Base-by-base conservation (phyloP, 2,329 filamentous ascomycete genomes). In the Cryphonectria carpinicola region DNA sequence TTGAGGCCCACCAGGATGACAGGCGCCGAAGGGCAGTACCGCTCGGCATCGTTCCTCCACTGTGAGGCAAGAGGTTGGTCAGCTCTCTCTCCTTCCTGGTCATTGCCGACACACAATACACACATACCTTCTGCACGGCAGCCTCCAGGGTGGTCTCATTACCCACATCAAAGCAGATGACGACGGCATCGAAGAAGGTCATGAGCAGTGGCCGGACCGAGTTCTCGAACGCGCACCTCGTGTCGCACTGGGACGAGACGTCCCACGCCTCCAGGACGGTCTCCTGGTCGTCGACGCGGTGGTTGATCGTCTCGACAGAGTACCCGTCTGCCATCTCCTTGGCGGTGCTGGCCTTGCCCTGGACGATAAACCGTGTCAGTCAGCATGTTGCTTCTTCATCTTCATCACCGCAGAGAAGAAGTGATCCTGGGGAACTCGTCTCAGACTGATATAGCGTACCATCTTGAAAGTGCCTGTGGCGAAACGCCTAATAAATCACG, bases 1-100 rank as follows among this genome's bases (percentile, higher is more conserved):
- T 93, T 93, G 74, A 93, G 81, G 22, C 91, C 91, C 71, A 93
- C 89, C 41, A 93, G 83, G 75, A 93, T 91, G 73, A 93, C 89
- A 25, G 91, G 91, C 3, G 91, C 87, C 49, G 85, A 74, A 39
- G 76, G 71, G 11, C 77, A 74, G 35, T 72, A 72, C 25, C 56
- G 65, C 22, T 75, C 43, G 39, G 76, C 73, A 32, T 74, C 70
- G 46, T 71, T 71, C 37, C 74, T 75, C 77, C 76, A 78, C 76
- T 78, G 39, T 49, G 46, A 49, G 46, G 22, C 46, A 13, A 66
- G 49, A 70, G n/a, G 4, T 19, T 25, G 32, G 62, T 72, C 25
- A 74, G 69, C 60, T 25, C 19, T 58, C 67, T 39, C 10, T 32
- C 10, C 37, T 35, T 61, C 4, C 6, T 58, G 19, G n/a, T 14